Evolutionary conservation across 495 filamentous ascomycete genomes (phyloP).

Genomic region (Xylaria telfairii): DNA sequence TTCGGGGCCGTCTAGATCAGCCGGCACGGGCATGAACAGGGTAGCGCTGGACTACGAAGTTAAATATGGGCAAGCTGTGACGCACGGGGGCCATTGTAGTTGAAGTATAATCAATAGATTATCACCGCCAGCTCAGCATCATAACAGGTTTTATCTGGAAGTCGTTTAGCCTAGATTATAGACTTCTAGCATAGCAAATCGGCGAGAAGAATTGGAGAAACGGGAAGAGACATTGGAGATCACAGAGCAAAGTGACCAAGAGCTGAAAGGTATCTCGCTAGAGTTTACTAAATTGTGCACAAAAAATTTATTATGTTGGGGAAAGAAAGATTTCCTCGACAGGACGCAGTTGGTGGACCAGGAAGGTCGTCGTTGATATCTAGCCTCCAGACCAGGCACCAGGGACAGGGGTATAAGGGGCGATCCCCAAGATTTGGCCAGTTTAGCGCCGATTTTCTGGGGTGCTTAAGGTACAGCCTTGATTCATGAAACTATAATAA

Average conservation of each 20-base stretch:
- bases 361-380: slow-evolving; percentile 3
- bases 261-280: background rate
- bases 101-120: background rate
- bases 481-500: background rate
- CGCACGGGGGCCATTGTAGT: background rate
- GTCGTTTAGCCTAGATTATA: background rate
- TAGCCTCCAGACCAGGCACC: background rate
- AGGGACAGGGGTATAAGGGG: background rate
- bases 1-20: background rate
- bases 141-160: background rate
- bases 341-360: background rate
- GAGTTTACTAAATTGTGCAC: background rate
- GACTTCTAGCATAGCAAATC: background rate
- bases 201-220: background rate
- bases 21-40: background rate
- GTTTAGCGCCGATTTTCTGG: background rate
- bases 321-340: background rate
- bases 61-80: background rate
- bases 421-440: background rate
- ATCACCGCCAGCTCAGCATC: background rate
- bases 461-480: background rate
- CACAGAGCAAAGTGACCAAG: background rate
- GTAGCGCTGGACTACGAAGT: background rate
- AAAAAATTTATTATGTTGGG: background rate
- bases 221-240: background rate